Percentiles rank a stretch among this genome's conserved stretches.
Conservation (phyloP, 352 stramenopile species). For the Phytophthora capsici region DNA sequence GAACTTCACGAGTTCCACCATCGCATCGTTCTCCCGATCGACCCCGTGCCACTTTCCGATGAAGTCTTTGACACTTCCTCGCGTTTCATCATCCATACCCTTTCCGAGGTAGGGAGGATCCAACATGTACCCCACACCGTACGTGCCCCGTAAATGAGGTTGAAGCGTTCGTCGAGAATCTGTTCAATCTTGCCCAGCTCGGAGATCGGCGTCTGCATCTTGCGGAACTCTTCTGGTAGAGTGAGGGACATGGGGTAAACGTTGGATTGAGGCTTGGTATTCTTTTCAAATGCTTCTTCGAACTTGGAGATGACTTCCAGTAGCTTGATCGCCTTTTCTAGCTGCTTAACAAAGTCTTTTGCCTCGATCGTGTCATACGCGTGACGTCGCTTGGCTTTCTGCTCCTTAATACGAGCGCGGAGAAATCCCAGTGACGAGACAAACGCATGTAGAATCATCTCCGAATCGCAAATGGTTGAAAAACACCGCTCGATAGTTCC, state of each 20-base stretch:
- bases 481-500: slow-evolving; percentile 11
- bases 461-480: neutral
- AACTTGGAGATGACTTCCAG: neutral
- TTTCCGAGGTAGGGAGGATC: neutral
- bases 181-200: neutral
- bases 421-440: neutral
- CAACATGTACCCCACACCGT: neutral
- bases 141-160: neutral
- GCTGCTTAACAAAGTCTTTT: neutral
- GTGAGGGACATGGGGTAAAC: no score
- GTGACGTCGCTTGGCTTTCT: slow-evolving; percentile 5
- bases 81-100: neutral
- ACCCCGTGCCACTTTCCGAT: neutral
- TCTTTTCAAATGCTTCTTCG: slow-evolving; percentile 3
- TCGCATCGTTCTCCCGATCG: neutral
- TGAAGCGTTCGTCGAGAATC: neutral
- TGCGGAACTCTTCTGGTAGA: neutral
- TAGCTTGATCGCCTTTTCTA: slow-evolving; percentile 1
- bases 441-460: neutral
- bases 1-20: neutral
- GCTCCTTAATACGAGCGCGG: neutral
- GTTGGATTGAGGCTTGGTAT: neutral
- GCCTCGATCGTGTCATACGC: neutral
- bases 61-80: no score
- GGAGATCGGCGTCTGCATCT: neutral